These are phyloP conservation scores for Jimgerdemannia lactiflua DNA, from an alignment of 192 early-diverging fungal genomes.

Conservation along the genomic window DNA sequence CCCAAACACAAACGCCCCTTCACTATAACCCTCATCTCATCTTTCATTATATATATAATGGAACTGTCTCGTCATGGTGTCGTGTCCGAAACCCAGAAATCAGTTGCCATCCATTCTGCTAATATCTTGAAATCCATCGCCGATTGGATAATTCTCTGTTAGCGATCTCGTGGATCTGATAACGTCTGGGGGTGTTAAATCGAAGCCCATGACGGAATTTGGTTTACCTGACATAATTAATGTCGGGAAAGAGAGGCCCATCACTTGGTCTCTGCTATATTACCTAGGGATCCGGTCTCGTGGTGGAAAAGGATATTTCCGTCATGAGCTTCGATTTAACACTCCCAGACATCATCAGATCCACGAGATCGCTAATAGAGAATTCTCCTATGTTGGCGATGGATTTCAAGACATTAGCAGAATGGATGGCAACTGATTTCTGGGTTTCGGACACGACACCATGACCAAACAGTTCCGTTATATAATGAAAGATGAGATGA, in stretches of 20 bases:
- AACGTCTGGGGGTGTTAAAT: slow-evolving; percentile 20
- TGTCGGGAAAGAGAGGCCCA: slow-evolving; percentile 29
- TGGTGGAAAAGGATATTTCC: slow-evolving; percentile 16
- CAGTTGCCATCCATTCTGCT: slow-evolving; percentile 24
- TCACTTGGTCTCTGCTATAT: slow-evolving; percentile 31
- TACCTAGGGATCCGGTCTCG: slow-evolving; percentile 28
- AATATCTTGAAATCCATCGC: slow-evolving; percentile 33
- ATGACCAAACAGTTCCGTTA: background rate
- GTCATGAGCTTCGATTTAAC: slow-evolving; percentile 21
- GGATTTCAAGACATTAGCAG: slow-evolving; percentile 28
- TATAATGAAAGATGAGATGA: slow-evolving; percentile 31
- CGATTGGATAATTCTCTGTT: slow-evolving; percentile 36
- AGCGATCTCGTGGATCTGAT: slow-evolving; percentile 30
- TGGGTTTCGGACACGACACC: slow-evolving; percentile 29
- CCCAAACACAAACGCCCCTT: slow-evolving; percentile 18
- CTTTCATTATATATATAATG: slow-evolving; percentile 27
- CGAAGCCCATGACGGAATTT: slow-evolving; percentile 24
- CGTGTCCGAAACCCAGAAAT: slow-evolving; percentile 30
- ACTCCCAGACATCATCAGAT: slow-evolving; percentile 26
- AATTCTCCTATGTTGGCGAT: slow-evolving; percentile 37
- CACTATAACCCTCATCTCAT: slow-evolving; percentile 32
- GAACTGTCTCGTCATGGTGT: slow-evolving; percentile 8
- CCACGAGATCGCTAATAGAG: slow-evolving; percentile 30
- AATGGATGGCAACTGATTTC: slow-evolving; percentile 28
- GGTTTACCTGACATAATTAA: slow-evolving; percentile 22